A percentile compares a stretch with the other conserved stretches of the same genome.
Evolutionary conservation across 202 grass and related monocot genomes (phyloP).

Genomic region (Schoenoplectus tabernaemontani): DNA sequence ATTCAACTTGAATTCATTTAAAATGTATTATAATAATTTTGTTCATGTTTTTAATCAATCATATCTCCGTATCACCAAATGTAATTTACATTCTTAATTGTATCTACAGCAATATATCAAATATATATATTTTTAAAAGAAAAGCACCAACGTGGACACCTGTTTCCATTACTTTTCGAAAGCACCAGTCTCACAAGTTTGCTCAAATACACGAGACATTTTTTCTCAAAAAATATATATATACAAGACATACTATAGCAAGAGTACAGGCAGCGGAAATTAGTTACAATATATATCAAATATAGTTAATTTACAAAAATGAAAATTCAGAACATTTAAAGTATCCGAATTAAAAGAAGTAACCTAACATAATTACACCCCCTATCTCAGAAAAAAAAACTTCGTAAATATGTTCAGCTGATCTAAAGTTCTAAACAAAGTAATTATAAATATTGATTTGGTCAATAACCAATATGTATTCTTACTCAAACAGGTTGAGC

Average conservation of each 20-base stretch:
- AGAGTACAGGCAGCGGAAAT: too few species aligned
- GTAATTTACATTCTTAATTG: neutral
- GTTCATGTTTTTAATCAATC: too few species aligned
- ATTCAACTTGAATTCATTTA: too few species aligned
- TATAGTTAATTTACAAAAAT: neutral
- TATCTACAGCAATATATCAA: neutral
- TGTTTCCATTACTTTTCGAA: too few species aligned
- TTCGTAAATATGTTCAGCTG: constrained; percentile 1
- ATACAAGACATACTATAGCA: too few species aligned
- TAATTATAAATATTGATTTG: neutral
- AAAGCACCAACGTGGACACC: too few species aligned
- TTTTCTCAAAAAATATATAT: too few species aligned
- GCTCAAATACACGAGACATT: too few species aligned
- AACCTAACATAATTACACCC: neutral
- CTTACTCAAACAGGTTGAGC: constrained; percentile 17
- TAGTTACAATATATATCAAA: too few species aligned
- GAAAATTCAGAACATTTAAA: neutral
- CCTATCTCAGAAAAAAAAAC: neutral
- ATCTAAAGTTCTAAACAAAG: neutral
- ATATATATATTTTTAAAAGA: neutral
- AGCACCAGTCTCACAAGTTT: too few species aligned
- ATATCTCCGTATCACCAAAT: neutral
- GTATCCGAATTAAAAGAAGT: neutral
- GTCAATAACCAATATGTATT: neutral
- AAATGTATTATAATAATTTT: too few species aligned